Conservation (phyloP, 495 filamentous ascomycete genomes). For the Penicillium psychrofluorescens region DNA sequence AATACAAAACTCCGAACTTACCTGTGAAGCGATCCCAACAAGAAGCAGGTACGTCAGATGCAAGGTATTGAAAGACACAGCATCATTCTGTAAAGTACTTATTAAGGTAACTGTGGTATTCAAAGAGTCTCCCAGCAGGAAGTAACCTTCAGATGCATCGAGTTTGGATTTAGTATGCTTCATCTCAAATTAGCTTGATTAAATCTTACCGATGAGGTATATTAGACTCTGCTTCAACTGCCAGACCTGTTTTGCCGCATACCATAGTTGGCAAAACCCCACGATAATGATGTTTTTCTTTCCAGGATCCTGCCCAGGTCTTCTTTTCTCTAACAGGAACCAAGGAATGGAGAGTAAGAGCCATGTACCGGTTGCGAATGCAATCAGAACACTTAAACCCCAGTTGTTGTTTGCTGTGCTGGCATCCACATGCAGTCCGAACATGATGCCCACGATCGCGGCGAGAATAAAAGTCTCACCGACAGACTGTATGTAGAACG, state of each 20-base stretch:
- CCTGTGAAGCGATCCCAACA: constrained; percentile 49
- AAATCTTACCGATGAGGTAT: constrained; percentile 42
- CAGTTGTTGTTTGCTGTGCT: constrained; percentile 50
- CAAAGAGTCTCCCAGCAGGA: constrained; percentile 50
- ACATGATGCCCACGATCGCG: constrained; percentile 51
- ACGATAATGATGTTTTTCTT: constrained; percentile 38
- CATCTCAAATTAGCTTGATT: no score
- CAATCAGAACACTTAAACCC: constrained; percentile 51
- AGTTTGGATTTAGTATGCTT: no score
- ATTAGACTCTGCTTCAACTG: constrained; percentile 50
- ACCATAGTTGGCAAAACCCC: constrained; percentile 45
- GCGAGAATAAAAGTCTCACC: constrained; percentile 51
- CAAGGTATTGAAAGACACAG: constrained; percentile 49
- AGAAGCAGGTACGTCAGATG: constrained; percentile 50
- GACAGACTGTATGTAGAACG: constrained; percentile 50
- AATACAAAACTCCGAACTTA: neutral
- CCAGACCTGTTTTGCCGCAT: constrained; percentile 48
- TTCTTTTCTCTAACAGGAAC: constrained; percentile 50
- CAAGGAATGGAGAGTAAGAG: constrained; percentile 46
- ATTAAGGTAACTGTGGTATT: constrained; percentile 57
- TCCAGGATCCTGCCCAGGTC: constrained; percentile 42
- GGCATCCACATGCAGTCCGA: constrained; percentile 45
- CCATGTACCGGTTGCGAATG: constrained; percentile 53
- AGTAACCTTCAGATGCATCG: constrained; percentile 32
- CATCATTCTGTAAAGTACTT: constrained; percentile 48